phyloP scores from a whole-genome alignment of 257 asterid species.

The Osmanthus fragrans region DNA sequence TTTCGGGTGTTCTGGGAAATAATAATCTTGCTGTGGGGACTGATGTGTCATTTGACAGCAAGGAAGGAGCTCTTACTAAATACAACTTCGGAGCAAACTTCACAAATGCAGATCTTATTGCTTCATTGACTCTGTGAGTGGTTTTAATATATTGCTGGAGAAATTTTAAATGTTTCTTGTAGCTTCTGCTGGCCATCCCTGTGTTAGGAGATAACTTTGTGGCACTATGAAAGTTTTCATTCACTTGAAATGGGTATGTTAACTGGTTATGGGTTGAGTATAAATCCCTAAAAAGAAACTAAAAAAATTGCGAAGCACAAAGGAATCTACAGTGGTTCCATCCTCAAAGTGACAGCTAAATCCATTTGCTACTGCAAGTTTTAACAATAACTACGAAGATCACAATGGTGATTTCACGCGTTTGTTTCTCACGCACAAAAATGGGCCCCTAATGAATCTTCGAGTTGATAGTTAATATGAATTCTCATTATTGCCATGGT shows the following conservation, averaged over 20 bases:
- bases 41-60: slow-evolving; percentile 64
- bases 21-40: slow-evolving; percentile 44
- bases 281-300: not conserved
- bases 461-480: too few species aligned
- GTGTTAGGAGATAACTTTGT: not conserved
- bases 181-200: not conserved
- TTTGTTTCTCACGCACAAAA: not conserved
- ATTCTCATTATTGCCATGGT: too few species aligned
- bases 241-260: not conserved
- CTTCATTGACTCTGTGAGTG: slow-evolving; percentile 58
- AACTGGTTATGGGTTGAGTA: not conserved
- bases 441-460: not conserved
- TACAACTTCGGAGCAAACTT: slow-evolving; percentile 58
- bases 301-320: not conserved
- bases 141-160: slow-evolving; percentile 11
- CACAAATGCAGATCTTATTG: slow-evolving; percentile 54
- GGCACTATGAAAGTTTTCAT: not conserved
- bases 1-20: slow-evolving; percentile 56
- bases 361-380: not conserved
- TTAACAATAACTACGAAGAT: not conserved
- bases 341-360: not conserved
- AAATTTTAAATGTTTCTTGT: not conserved
- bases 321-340: not conserved
- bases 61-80: slow-evolving; percentile 50
- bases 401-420: not conserved